These are phyloP conservation scores for Trichoderma lentiforme DNA, from an alignment of 2,329 filamentous ascomycete genomes.

Conservation along the genomic window DNA sequence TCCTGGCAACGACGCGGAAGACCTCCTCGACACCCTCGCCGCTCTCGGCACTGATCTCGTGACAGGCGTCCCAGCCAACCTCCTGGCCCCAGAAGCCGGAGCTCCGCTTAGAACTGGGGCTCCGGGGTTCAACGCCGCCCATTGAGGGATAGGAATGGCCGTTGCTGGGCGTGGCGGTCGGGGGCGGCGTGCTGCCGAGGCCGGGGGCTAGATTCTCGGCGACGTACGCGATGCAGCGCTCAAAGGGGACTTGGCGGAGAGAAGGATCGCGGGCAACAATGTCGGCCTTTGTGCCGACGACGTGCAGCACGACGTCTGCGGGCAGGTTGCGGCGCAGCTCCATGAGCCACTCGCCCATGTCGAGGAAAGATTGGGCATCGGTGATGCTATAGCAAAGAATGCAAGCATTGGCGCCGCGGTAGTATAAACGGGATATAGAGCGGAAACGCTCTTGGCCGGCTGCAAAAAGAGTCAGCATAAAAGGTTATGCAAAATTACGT, in stretches of 20 bases:
- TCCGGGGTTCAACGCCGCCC: slow-evolving; percentile 49
- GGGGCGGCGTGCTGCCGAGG: slow-evolving; percentile 62
- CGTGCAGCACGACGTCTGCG: slow-evolving; percentile 78
- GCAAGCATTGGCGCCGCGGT: slow-evolving; percentile 89
- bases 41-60: slow-evolving; percentile 91
- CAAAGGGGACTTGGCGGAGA: slow-evolving; percentile 81
- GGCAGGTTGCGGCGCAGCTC: slow-evolving; percentile 79
- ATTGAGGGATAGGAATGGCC: slow-evolving; percentile 24
- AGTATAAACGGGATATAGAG: slow-evolving; percentile 92
- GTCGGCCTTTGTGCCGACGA: slow-evolving; percentile 94
- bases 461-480: slow-evolving; percentile 24
- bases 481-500: neutral
- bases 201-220: slow-evolving; percentile 83
- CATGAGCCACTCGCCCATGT: slow-evolving; percentile 88
- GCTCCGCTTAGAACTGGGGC: slow-evolving; percentile 62
- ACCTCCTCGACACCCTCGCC: slow-evolving; percentile 97
- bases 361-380: slow-evolving; percentile 76
- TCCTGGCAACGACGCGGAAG: slow-evolving; percentile 67
- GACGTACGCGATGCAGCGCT: slow-evolving; percentile 92
- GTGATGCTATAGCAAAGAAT: slow-evolving; percentile 95
- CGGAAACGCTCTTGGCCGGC: slow-evolving; percentile 93
- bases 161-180: slow-evolving; percentile 51
- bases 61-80: slow-evolving; percentile 93
- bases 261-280: slow-evolving; percentile 81
- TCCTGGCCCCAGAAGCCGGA: slow-evolving; percentile 88